phyloP scores from a whole-genome alignment of 176 grass and related monocot genomes.

The Leersia perrieri region DNA sequence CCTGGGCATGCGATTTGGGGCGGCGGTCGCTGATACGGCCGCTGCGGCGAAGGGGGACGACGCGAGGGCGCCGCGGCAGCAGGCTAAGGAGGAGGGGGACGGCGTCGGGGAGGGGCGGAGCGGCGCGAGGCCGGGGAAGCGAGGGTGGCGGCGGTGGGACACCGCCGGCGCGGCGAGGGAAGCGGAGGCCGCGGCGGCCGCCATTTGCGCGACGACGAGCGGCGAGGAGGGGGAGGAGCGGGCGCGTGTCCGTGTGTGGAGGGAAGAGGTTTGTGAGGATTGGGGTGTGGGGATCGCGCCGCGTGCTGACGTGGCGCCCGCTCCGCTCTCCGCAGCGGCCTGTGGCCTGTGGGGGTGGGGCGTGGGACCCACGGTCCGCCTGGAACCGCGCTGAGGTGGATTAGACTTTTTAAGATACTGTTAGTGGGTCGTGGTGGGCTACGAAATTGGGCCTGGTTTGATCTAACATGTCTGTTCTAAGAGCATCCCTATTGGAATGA shows the following conservation, averaged over 20 bases:
- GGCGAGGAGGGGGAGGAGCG: neutral
- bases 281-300: neutral
- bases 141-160: neutral
- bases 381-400: neutral
- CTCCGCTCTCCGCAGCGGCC: too few relatives aligned
- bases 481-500: too few relatives aligned
- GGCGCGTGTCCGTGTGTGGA: slow-evolving; percentile 28
- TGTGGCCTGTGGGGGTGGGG: too few relatives aligned
- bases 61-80: neutral
- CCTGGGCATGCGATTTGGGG: slow-evolving; percentile 21
- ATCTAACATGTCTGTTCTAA: too few relatives aligned
- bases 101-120: neutral
- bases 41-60: neutral
- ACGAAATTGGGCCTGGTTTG: too few relatives aligned
- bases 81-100: neutral
- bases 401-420: too few relatives aligned
- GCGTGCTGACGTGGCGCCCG: neutral
- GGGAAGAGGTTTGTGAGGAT: slow-evolving; percentile 21
- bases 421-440: too few relatives aligned
- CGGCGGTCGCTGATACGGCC: neutral
- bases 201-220: too few relatives aligned
- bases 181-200: neutral
- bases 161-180: neutral
- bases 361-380: neutral
- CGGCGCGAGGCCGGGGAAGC: neutral